These are phyloP conservation scores for Crinitomyces ghanaensis DNA, from an alignment of 805 yeast species.

Conservation along the genomic window DNA sequence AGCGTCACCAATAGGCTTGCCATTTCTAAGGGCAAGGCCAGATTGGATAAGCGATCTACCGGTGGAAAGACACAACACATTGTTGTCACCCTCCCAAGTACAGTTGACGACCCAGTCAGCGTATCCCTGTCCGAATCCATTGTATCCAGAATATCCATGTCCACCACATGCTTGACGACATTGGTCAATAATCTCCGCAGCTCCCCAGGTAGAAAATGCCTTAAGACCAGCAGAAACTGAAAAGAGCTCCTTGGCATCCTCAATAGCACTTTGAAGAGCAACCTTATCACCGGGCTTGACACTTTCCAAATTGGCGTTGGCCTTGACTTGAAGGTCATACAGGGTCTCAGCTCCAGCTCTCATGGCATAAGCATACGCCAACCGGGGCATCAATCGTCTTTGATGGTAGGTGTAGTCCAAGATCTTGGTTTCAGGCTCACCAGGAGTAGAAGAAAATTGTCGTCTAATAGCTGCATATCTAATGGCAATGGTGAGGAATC, in stretches of 20 bases:
- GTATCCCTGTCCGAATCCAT: conserved; percentile 80
- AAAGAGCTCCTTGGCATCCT: conserved; percentile 62
- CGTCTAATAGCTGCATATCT: conserved; percentile 85
- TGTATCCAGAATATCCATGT: conserved; percentile 84
- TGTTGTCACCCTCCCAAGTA: conserved; percentile 98
- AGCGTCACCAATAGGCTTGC: conserved; percentile 36
- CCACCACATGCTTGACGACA: conserved; percentile 93
- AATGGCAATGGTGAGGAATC: conserved; percentile 72
- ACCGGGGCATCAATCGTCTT: conserved; percentile 64
- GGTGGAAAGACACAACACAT: conserved; percentile 66
- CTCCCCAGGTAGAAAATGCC: conserved; percentile 81
- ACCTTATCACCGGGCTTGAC: conserved; percentile 36
- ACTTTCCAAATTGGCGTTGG: conserved; percentile 30
- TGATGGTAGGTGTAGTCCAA: conserved; percentile 86
- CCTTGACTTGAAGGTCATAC: conserved; percentile 35
- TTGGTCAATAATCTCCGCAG: conserved; percentile 71
- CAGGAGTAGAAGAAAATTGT: conserved; percentile 52
- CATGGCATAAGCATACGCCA: conserved; percentile 69
- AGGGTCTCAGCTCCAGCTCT: conserved; percentile 60
- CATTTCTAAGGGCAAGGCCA: conserved; percentile 30
- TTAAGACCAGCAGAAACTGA: conserved; percentile 78
- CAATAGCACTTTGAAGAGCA: conserved; percentile 37
- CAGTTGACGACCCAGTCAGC: conserved; percentile 93
- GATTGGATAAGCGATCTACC: conserved; percentile 65
- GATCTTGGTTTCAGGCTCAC: conserved; percentile 53